Evolutionary conservation across 768 basidiomycete genomes (phyloP), one percentile per base, ranked within the genome.

Genomic region (Leccinellum rugosiceps): DNA sequence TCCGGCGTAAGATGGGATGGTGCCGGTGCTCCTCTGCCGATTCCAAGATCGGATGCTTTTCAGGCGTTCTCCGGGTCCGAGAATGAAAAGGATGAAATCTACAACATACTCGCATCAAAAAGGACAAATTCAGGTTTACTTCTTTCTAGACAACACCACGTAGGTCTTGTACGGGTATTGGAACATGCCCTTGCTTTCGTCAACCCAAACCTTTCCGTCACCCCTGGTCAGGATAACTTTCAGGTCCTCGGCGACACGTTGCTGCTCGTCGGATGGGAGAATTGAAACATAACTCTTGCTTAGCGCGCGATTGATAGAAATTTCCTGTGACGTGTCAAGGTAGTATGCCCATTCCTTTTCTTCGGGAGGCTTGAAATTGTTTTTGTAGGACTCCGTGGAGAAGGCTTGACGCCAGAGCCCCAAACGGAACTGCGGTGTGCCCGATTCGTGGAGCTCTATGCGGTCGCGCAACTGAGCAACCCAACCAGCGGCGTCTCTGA

Each of bases 281-380:
- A 87, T 71, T 0, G 88, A 79, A 45, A 94, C 84, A 71, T 94
- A 97, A 62, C 91, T 94, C 76, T 96, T 97, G 73, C 86, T 92
- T 57, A 78, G 77, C 2, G 86, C 86, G 50, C 94, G 77, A 53
- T 92, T 77, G 35, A 90, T 73, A 7, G 80, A 84, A 19, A 76
- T 75, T 11, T 88, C 76, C 31, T 79, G 74, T 2, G 82, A 85
- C 1, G 81, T 78, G 7, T 76, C 75, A 11, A 88, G 69, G 6
- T 71, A 63, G 64, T 86, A 86, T 1, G 65, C 56, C 79, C 83
- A 88, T 28, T 72, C 65, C 59, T 79, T 76, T 65, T 90, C 84
- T 57, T 84, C 73, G 1, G 80, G 84, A 3, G 80, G 69, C 55
- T 81, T 70, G 72, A 95, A 97, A 55, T 72, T 70, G 46, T 74